Evolutionary conservation across 768 basidiomycete genomes (phyloP).

Genomic region (Astraeus odoratus): DNA sequence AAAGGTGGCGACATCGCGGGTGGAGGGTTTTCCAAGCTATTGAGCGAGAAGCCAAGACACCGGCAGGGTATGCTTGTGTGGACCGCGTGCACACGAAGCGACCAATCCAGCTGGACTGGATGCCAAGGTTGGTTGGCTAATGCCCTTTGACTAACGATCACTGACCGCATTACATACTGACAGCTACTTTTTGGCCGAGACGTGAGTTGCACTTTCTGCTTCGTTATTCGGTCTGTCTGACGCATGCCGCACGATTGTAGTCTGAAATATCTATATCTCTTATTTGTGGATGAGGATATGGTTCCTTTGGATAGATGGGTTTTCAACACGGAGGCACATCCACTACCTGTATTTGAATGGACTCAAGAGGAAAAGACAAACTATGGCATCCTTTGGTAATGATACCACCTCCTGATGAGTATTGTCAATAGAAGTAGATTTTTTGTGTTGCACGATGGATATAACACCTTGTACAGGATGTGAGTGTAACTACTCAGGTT

Average conservation of each 20-base stretch:
- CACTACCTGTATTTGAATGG: constrained; percentile 27
- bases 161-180: not conserved
- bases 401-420: too few species aligned
- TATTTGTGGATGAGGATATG: constrained; percentile 25
- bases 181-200: constrained; percentile 38
- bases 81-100: constrained; percentile 37
- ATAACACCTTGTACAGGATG: too few species aligned
- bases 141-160: too few species aligned
- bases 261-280: constrained; percentile 21
- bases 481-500: too few species aligned
- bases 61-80: constrained; percentile 57
- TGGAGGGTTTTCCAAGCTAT: constrained; percentile 68
- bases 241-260: not conserved
- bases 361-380: constrained; percentile 13
- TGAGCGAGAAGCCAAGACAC: constrained; percentile 49
- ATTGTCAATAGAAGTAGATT: not conserved
- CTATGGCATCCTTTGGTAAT: constrained; percentile 13
- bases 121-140: constrained; percentile 58
- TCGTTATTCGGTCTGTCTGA: not conserved
- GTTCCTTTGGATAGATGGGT: constrained; percentile 30
- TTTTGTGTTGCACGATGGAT: not conserved
- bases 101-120: constrained; percentile 41
- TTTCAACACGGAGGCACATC: constrained; percentile 37
- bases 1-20: constrained; percentile 62
- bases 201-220: constrained; percentile 6